A percentile compares a stretch with the other conserved stretches of the same genome.
Conservation (phyloP, 2,329 filamentous ascomycete genomes). For the Lasiodiplodia sp. region DNA sequence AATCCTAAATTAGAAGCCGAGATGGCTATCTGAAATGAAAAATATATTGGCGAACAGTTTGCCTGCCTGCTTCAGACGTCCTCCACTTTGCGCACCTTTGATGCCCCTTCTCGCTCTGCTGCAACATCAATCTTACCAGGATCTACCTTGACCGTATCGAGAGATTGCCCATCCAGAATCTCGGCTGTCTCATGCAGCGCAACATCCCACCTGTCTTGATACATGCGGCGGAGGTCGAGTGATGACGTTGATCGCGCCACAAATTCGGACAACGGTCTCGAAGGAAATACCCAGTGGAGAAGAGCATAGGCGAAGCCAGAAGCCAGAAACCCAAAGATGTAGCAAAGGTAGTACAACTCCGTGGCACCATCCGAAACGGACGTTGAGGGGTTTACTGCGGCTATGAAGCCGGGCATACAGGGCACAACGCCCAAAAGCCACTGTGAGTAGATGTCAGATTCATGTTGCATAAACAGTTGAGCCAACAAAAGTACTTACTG, state of each 20-base stretch:
- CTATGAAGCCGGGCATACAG: constrained; percentile 3
- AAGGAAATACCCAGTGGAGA: constrained; percentile 5
- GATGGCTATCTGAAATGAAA: no score
- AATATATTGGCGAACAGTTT: no score
- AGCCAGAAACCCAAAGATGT: constrained; percentile 13
- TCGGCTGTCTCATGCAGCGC: background rate
- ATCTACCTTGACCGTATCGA: constrained; percentile 1
- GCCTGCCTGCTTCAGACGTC: no score
- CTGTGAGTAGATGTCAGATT: background rate
- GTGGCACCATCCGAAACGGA: background rate
- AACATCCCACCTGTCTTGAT: constrained; percentile 5
- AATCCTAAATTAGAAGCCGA: no score
- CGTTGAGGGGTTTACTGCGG: background rate
- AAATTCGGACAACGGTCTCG: background rate
- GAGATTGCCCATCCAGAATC: background rate
- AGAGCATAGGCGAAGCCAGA: background rate
- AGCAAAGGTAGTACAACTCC: constrained; percentile 10
- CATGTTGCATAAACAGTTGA: no score
- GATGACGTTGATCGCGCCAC: background rate
- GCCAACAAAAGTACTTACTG: background rate
- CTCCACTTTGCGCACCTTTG: no score
- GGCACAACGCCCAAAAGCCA: background rate
- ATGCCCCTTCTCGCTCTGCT: no score
- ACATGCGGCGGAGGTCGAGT: background rate
- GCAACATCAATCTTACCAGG: no score